Percentiles rank a stretch among this genome's conserved stretches.
These are phyloP conservation scores for Naganishia cerealis DNA, from an alignment of 1,284 basidiomycete genomes.

Conservation along the genomic window DNA sequence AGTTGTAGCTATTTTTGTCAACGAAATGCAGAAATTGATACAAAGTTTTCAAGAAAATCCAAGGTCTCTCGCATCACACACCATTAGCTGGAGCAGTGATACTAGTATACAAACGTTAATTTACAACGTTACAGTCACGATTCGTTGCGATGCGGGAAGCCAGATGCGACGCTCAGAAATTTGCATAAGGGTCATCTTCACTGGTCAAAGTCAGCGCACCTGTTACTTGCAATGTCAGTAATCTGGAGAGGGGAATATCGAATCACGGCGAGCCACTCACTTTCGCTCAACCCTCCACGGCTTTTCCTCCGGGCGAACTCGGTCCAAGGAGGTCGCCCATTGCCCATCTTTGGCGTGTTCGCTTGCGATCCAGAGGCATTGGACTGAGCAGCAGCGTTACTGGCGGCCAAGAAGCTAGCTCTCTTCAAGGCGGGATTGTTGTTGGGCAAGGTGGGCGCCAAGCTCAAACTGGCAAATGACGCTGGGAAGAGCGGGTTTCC, in stretches of 20 bases:
- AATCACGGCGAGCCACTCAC: constrained; percentile 39
- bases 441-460: constrained; percentile 46
- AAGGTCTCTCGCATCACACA: neutral
- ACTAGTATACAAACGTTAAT: neutral
- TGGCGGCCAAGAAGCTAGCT: constrained; percentile 40
- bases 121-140: constrained; percentile 4
- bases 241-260: neutral
- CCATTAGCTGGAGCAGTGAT: neutral
- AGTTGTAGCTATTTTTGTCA: constrained; percentile 5
- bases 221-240: neutral
- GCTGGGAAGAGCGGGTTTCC: constrained; percentile 50
- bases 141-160: neutral
- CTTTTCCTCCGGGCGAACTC: constrained; percentile 42
- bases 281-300: constrained; percentile 52
- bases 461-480: constrained; percentile 45
- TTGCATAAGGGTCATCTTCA: constrained; percentile 18
- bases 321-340: constrained; percentile 17
- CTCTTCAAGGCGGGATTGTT: constrained; percentile 37
- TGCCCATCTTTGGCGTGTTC: constrained; percentile 35
- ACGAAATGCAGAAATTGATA: constrained; percentile 1
- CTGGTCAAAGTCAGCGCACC: constrained; percentile 27
- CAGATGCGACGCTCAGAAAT: neutral
- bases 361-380: constrained; percentile 26
- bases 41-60: neutral
- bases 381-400: constrained; percentile 28